These are phyloP conservation scores for Pestalotiopsis fici DNA, from an alignment of 2,329 filamentous ascomycete genomes.

Conservation along the genomic window DNA sequence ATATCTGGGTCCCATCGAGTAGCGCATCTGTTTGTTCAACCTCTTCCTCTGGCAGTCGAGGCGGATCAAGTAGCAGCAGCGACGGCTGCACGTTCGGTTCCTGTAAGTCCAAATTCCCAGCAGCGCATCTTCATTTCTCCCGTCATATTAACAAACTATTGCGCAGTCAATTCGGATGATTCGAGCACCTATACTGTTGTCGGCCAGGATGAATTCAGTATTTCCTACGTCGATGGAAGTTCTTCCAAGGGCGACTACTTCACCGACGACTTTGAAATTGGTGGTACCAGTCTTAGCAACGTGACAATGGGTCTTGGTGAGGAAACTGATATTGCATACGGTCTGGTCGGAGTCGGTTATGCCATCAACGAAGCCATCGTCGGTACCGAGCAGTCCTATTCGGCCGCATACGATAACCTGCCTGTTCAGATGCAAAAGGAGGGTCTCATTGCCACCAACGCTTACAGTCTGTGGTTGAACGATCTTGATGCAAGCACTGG, in stretches of 20 bases:
- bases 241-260: constrained; percentile 61
- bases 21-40: constrained; percentile 39
- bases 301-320: constrained; percentile 61
- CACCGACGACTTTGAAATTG: constrained; percentile 56
- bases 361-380: constrained; percentile 53
- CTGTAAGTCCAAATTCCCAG: constrained; percentile 37
- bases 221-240: constrained; percentile 63
- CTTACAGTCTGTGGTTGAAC: constrained; percentile 72
- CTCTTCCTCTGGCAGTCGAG: constrained; percentile 8
- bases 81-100: constrained; percentile 43
- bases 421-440: constrained; percentile 65
- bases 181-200: constrained; percentile 50
- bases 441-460: constrained; percentile 64
- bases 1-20: constrained; percentile 59
- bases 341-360: constrained; percentile 63
- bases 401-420: constrained; percentile 54
- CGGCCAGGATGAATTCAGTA: constrained; percentile 49
- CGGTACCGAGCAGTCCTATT: constrained; percentile 21
- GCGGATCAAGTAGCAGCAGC: constrained; percentile 3
- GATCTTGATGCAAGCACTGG: constrained; percentile 63
- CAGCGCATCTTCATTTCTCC: neutral
- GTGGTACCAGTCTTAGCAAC: constrained; percentile 49
- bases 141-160: neutral
- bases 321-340: constrained; percentile 55
- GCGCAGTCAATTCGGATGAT: constrained; percentile 42